Evolutionary conservation across 192 early-diverging fungal species (phyloP).

Genomic region (Phlyctochytrium arcticum): DNA sequence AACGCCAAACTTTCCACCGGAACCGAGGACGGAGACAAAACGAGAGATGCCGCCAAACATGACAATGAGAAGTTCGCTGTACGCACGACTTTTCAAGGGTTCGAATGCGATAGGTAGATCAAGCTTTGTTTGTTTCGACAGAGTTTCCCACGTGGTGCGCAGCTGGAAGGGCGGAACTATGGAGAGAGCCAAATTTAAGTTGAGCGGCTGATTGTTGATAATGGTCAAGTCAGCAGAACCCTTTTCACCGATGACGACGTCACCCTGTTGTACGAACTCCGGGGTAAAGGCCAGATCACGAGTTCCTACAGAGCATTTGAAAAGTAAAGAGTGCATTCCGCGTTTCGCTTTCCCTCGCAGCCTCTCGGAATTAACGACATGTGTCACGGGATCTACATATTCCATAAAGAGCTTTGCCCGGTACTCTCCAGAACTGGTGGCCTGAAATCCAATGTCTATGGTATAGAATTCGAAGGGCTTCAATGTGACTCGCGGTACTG

Average conservation of each 20-base stretch:
- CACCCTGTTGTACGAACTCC: conserved; percentile 43
- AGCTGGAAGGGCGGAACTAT: conserved; percentile 23
- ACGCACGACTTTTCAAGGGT: conserved; percentile 20
- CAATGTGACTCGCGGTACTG: conserved; percentile 27
- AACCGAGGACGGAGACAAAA: conserved; percentile 34
- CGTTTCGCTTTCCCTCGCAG: conserved; percentile 30
- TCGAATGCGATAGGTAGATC: conserved; percentile 22
- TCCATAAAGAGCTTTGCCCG: conserved; percentile 36
- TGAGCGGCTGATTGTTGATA: conserved; percentile 34
- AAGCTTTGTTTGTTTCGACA: background rate
- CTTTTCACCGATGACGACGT: conserved; percentile 31
- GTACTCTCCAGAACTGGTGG: conserved; percentile 41
- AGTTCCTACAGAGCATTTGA: conserved; percentile 35
- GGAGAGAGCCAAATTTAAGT: conserved; percentile 4
- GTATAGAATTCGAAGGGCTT: conserved; percentile 48
- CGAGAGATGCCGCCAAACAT: conserved; percentile 17
- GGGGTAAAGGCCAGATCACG: conserved; percentile 26
- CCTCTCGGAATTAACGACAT: conserved; percentile 33
- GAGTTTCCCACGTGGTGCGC: background rate
- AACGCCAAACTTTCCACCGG: conserved; percentile 29
- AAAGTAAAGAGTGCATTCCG: conserved; percentile 13
- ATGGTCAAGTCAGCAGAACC: conserved; percentile 13
- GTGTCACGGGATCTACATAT: conserved; percentile 44
- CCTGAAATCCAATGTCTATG: conserved; percentile 46
- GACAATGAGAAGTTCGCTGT: conserved; percentile 28